Evolutionary conservation across 2,329 filamentous ascomycete species (phyloP).

Genomic region (Diplocarpon rosae): DNA sequence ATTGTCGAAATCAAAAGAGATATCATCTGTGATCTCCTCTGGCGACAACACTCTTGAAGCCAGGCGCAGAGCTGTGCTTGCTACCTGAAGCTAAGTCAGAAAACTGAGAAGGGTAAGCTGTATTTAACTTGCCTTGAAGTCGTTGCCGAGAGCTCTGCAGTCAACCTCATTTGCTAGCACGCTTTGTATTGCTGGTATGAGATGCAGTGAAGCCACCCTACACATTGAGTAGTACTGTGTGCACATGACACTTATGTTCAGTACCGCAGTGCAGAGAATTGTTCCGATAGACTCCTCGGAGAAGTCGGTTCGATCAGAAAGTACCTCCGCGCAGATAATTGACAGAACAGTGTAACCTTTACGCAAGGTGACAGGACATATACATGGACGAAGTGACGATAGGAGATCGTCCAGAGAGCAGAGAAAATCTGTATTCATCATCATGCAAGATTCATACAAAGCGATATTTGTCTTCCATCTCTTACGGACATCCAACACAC

Average conservation of each 20-base stretch:
- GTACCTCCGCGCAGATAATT: conserved; percentile 20
- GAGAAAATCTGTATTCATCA: conserved; percentile 10
- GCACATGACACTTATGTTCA: conserved; percentile 20
- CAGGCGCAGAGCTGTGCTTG: conserved; percentile 12
- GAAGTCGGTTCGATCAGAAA: conserved; percentile 13
- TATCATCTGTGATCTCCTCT: background rate
- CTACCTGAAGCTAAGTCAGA: conserved; percentile 15
- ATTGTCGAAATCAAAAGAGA: conserved; percentile 14
- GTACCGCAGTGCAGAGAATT: conserved; percentile 15
- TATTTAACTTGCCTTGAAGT: conserved; percentile 20
- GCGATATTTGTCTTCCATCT: conserved; percentile 9
- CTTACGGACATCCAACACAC: conserved; percentile 17
- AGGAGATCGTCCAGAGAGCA: conserved; percentile 18
- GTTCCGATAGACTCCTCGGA: conserved; percentile 8
- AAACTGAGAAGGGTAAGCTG: background rate
- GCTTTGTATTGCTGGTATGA: conserved; percentile 17
- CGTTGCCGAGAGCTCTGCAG: conserved; percentile 10
- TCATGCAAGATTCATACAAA: conserved; percentile 9
- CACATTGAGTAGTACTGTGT: conserved; percentile 16
- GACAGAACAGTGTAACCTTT: conserved; percentile 24
- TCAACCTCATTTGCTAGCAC: conserved; percentile 7
- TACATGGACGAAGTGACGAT: conserved; percentile 10
- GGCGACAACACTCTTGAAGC: conserved; percentile 10
- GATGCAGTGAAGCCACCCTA: conserved; percentile 14
- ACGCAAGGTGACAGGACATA: conserved; percentile 18